These are phyloP conservation scores for Pythium utonaiense DNA, from an alignment of 352 stramenopile species.

Conservation along the genomic window DNA sequence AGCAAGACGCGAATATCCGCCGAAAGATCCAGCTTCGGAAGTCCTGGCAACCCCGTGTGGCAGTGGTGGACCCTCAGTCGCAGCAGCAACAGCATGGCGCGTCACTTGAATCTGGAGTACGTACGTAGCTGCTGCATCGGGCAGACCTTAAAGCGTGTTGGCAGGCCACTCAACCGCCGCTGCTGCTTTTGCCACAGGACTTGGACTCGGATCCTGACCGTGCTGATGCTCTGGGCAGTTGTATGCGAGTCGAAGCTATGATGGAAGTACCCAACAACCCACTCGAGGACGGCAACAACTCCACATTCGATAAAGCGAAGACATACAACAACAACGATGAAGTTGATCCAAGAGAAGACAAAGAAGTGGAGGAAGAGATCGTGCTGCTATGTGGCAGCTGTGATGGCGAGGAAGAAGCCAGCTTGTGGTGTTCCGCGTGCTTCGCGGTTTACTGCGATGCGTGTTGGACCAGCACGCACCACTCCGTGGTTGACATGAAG, in stretches of 20 bases:
- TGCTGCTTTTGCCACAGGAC: conserved; percentile 1
- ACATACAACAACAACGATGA: conserved; percentile 8
- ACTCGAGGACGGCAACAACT: neutral
- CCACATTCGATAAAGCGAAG: neutral
- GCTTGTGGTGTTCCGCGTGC: conserved; percentile 58
- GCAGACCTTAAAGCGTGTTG: neutral
- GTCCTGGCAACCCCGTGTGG: conserved; percentile 46
- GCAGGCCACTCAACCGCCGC: neutral
- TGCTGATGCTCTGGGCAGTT: conserved; percentile 18
- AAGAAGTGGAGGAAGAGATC: neutral
- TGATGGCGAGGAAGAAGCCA: conserved; percentile 25
- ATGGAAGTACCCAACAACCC: neutral
- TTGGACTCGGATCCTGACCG: conserved; percentile 8
- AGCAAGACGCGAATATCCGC: conserved; percentile 45
- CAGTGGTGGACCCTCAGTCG: neutral
- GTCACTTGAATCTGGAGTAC: neutral
- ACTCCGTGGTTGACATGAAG: conserved; percentile 40
- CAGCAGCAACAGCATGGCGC: conserved; percentile 2
- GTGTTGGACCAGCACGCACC: conserved; percentile 52
- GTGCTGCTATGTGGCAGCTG: conserved; percentile 47
- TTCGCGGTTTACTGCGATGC: conserved; percentile 51
- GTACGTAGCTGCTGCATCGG: neutral
- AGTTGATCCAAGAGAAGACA: neutral
- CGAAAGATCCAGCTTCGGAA: conserved; percentile 53
- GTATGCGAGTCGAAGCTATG: conserved; percentile 17